These are phyloP conservation scores for Starmerella sirachaensis DNA, from an alignment of 805 yeast genomes.

Conservation along the genomic window DNA sequence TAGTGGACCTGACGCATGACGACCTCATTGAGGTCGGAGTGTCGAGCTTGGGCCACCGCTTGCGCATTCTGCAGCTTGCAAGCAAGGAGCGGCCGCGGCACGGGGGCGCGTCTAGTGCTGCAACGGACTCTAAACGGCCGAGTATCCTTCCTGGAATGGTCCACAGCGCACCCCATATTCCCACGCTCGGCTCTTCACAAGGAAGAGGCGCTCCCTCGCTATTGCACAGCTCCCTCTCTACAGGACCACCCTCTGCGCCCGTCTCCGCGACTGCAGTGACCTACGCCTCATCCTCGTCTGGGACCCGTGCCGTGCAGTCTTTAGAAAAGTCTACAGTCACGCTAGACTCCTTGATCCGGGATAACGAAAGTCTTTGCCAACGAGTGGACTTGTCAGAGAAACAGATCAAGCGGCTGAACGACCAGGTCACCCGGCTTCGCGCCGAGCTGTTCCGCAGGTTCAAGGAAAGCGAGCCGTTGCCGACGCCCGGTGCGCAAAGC, in stretches of 20 bases:
- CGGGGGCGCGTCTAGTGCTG: not conserved
- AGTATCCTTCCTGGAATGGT: not conserved
- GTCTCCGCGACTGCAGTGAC: too few species aligned
- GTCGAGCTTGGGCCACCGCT: slow-evolving; percentile 39
- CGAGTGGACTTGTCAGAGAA: slow-evolving; percentile 27
- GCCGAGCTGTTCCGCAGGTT: slow-evolving; percentile 50
- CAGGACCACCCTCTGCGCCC: not conserved
- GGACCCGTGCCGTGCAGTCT: too few species aligned
- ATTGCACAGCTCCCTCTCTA: not conserved
- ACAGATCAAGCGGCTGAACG: slow-evolving; percentile 36
- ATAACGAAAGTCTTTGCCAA: slow-evolving; percentile 9
- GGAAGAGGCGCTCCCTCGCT: too few species aligned
- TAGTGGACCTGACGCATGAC: slow-evolving; percentile 54
- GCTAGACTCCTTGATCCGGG: not conserved
- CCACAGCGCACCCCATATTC: too few species aligned
- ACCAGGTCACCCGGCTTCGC: slow-evolving; percentile 44
- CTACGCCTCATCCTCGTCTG: too few species aligned
- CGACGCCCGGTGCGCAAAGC: slow-evolving; percentile 36
- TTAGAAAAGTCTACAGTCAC: not conserved
- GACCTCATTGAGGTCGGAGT: slow-evolving; percentile 70
- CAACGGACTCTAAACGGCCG: not conserved
- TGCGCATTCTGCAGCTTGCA: slow-evolving; percentile 49
- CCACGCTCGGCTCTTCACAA: too few species aligned
- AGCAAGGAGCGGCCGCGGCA: slow-evolving; percentile 12
- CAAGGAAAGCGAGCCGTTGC: slow-evolving; percentile 55